Evolutionary conservation across 495 filamentous ascomycete genomes (phyloP).

Genomic region (Immersiella caudata): DNA sequence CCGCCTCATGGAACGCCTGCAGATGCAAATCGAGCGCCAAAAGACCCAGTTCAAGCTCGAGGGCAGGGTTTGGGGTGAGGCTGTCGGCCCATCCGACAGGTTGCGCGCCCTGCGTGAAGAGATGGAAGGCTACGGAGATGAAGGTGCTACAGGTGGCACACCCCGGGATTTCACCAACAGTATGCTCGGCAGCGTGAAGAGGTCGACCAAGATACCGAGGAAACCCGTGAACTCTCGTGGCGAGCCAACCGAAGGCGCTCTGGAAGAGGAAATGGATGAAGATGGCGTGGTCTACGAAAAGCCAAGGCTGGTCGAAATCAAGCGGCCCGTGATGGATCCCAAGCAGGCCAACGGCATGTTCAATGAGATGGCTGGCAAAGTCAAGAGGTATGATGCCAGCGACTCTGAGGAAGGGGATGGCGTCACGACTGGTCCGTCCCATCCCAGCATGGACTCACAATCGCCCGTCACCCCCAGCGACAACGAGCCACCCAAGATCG

Average conservation of each 20-base stretch:
- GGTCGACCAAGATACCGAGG: constrained; percentile 52
- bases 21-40: constrained; percentile 91
- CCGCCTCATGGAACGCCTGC: constrained; percentile 85
- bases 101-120: constrained; percentile 88
- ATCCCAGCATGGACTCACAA: constrained; percentile 73
- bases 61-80: constrained; percentile 88
- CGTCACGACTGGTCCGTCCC: constrained; percentile 75
- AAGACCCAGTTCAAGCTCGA: constrained; percentile 99
- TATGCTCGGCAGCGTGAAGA: constrained; percentile 67
- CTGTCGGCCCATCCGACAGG: constrained; percentile 82
- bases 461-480: constrained; percentile 72
- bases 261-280: constrained; percentile 50
- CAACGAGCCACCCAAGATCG: constrained; percentile 53
- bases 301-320: constrained; percentile 67
- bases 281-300: constrained; percentile 63
- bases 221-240: constrained; percentile 52
- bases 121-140: constrained; percentile 74
- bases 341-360: constrained; percentile 74
- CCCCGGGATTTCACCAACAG: constrained; percentile 52
- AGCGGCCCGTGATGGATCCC: constrained; percentile 72
- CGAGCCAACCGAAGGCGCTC: constrained; percentile 43
- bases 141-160: constrained; percentile 26
- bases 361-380: constrained; percentile 77
- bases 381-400: constrained; percentile 70
- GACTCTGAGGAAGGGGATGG: constrained; percentile 74